Conservation (phyloP, 495 filamentous ascomycete genomes). For the Aspergillus sclerotioniger region DNA sequence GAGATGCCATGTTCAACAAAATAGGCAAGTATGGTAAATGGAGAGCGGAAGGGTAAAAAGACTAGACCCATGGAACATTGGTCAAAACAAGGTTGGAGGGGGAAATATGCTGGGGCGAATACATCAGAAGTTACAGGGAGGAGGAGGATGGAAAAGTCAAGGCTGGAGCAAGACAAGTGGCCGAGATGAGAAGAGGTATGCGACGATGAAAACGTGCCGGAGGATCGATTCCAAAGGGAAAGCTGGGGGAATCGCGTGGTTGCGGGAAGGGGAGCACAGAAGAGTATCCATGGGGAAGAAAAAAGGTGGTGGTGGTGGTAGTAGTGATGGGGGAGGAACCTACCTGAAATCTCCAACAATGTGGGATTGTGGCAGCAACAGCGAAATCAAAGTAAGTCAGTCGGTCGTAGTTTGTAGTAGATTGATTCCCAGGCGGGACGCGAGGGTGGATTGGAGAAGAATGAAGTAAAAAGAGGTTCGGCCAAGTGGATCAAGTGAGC, state of each 20-base stretch:
- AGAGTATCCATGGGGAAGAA: not conserved
- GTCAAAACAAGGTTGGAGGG: not conserved
- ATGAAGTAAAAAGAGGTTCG: conserved; percentile 19
- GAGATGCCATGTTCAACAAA: too few relatives aligned
- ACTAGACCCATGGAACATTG: not conserved
- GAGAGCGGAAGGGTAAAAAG: not conserved
- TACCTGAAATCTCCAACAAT: too few relatives aligned
- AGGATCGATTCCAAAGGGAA: not conserved
- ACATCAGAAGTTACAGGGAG: not conserved
- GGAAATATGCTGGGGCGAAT: not conserved
- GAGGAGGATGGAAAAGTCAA: not conserved
- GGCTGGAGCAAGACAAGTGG: not conserved
- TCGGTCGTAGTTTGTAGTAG: too few relatives aligned
- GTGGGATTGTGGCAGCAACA: too few relatives aligned
- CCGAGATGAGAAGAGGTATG: not conserved
- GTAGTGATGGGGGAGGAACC: too few relatives aligned
- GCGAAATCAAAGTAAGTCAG: not conserved
- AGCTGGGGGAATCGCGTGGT: not conserved
- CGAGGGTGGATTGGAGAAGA: not conserved
- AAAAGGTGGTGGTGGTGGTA: too few relatives aligned
- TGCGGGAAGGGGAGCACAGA: not conserved
- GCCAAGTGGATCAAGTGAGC: conserved; percentile 17
- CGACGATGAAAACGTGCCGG: not conserved
- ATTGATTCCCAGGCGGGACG: not conserved
- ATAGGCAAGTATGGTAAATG: not conserved